phyloP scores from a whole-genome alignment of 805 yeast species.

The Tetrapisispora namnaoensis region DNA sequence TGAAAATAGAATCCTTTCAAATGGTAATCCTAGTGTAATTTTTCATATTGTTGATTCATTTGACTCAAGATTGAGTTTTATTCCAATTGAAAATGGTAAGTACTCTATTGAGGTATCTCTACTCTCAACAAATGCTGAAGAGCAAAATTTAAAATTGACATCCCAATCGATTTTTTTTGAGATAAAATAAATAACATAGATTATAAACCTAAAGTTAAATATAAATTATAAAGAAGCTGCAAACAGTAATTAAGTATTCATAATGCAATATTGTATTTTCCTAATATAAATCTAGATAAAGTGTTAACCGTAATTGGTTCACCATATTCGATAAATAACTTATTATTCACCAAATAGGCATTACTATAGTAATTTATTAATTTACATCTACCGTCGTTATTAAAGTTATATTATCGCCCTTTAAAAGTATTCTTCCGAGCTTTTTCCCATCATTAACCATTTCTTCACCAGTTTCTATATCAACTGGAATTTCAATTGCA shows the following conservation, averaged over 20 bases:
- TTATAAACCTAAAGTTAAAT: background rate
- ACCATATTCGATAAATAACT: background rate
- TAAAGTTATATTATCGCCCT: slow-evolving; percentile 89
- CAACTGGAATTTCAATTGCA: slow-evolving; percentile 55
- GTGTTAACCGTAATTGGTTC: background rate
- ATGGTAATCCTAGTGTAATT: slow-evolving; percentile 55
- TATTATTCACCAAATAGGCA: background rate
- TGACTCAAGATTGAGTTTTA: slow-evolving; percentile 36
- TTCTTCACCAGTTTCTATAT: slow-evolving; percentile 30
- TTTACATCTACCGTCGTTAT: slow-evolving; percentile 34
- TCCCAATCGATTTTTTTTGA: slow-evolving; percentile 5
- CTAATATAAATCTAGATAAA: too few relatives aligned
- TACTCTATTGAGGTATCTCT: slow-evolving; percentile 60
- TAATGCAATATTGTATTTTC: background rate
- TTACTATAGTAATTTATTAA: background rate
- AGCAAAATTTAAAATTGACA: slow-evolving; percentile 2
- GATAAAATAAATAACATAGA: slow-evolving; percentile 3
- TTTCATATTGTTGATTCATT: slow-evolving; percentile 36
- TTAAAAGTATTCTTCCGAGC: slow-evolving; percentile 70
- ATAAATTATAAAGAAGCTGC: too few relatives aligned
- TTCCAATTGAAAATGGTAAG: slow-evolving; percentile 65
- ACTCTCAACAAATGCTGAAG: slow-evolving; percentile 1
- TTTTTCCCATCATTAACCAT: slow-evolving; percentile 26
- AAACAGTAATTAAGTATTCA: too few relatives aligned
- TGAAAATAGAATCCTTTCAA: slow-evolving; percentile 54